phyloP scores from a whole-genome alignment of 257 asterid species.

The Linaria vulgaris region DNA sequence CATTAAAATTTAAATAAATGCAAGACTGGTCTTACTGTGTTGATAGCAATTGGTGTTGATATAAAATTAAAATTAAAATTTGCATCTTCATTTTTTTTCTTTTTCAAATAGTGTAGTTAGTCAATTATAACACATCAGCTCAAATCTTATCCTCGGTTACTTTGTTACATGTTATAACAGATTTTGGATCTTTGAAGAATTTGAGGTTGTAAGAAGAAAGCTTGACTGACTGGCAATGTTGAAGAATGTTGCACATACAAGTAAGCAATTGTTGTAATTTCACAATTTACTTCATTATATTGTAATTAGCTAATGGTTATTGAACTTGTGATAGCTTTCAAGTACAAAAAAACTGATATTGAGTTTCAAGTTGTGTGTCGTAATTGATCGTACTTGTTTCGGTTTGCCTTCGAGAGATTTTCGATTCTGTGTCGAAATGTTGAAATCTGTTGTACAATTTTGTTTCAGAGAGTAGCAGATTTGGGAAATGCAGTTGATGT shows the following conservation, averaged over 20 bases:
- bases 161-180: not conserved
- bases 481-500: slow-evolving; percentile 26
- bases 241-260: slow-evolving; percentile 41
- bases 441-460: not conserved
- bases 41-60: slow-evolving; percentile 25
- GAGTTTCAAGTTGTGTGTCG: too few relatives aligned
- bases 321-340: too few relatives aligned
- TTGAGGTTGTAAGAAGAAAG: slow-evolving; percentile 29
- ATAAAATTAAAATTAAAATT: slow-evolving; percentile 25
- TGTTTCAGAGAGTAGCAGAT: slow-evolving; percentile 44
- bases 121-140: slow-evolving; percentile 4
- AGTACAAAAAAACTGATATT: too few relatives aligned
- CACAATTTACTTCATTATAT: not conserved
- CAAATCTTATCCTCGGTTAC: not conserved
- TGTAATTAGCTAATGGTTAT: too few relatives aligned
- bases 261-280: slow-evolving; percentile 31
- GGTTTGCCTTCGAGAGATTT: not conserved
- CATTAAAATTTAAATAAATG: slow-evolving; percentile 29
- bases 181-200: not conserved
- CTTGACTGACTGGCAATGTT: slow-evolving; percentile 35
- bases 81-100: slow-evolving; percentile 16
- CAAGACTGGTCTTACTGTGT: slow-evolving; percentile 20
- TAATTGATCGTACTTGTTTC: too few relatives aligned
- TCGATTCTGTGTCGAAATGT: too few relatives aligned
- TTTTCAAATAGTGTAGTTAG: slow-evolving; percentile 18